phyloP scores from a whole-genome alignment of 148 eudicot species.

The Spergularia marina region DNA sequence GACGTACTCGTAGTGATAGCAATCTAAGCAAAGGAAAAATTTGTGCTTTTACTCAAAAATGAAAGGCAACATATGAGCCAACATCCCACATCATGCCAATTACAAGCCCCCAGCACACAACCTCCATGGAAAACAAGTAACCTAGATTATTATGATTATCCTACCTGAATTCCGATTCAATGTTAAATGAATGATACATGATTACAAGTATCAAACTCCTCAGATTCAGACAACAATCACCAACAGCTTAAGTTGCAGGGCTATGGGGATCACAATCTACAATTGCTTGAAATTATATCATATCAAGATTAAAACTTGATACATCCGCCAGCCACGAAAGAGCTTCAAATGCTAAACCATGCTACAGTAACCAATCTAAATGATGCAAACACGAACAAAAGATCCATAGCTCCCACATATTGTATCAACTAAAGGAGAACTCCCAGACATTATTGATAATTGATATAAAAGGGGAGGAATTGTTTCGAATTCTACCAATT shows the following conservation, averaged over 20 bases:
- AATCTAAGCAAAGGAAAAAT: slow-evolving; percentile 39
- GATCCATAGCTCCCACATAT: not conserved
- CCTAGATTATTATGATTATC: not conserved
- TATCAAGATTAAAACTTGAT: not conserved
- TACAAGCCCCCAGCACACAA: not conserved
- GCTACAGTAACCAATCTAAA: too few relatives aligned
- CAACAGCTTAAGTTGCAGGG: not conserved
- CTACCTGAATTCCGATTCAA: not conserved
- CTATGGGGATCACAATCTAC: not conserved
- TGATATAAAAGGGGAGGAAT: too few relatives aligned
- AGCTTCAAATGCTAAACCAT: too few relatives aligned
- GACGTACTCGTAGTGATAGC: slow-evolving; percentile 76
- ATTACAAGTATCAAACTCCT: slow-evolving; percentile 1
- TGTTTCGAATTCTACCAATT: too few relatives aligned
- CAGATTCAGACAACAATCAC: slow-evolving; percentile 2
- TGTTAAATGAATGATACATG: not conserved
- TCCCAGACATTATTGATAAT: not conserved
- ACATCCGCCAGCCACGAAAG: not conserved
- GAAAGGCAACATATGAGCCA: not conserved
- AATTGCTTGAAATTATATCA: not conserved
- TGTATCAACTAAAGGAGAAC: not conserved
- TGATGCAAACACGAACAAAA: too few relatives aligned
- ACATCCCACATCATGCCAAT: not conserved
- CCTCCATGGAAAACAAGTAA: not conserved
- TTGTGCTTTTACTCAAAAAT: not conserved